Conservation (phyloP, 768 basidiomycete species). For the Auricularia sp. region DNA sequence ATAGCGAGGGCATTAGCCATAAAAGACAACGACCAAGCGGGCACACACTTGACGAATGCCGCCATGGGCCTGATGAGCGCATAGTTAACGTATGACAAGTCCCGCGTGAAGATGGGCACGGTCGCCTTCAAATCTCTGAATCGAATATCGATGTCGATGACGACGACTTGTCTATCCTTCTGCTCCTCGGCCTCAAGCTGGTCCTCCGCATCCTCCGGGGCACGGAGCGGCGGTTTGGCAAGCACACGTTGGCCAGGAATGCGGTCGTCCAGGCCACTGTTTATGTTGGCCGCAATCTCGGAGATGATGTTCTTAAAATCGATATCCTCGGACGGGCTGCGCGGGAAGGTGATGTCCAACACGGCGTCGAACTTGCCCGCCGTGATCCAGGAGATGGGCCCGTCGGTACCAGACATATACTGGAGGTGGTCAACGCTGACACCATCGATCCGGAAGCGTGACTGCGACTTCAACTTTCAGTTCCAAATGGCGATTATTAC, state of each 20-base stretch:
- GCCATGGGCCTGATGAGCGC: conserved; percentile 93
- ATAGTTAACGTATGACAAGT: conserved; percentile 85
- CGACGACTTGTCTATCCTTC: conserved; percentile 42
- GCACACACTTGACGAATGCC: conserved; percentile 88
- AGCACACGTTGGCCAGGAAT: conserved; percentile 85
- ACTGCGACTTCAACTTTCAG: conserved; percentile 34
- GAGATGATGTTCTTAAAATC: conserved; percentile 74
- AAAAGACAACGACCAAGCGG: background rate
- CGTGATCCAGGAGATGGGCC: conserved; percentile 95
- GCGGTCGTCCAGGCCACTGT: conserved; percentile 37
- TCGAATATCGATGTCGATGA: conserved; percentile 84
- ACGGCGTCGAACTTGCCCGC: conserved; percentile 96
- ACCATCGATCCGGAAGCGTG: conserved; percentile 92
- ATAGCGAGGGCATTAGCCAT: background rate
- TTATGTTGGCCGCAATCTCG: conserved; percentile 85
- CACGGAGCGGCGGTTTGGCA: conserved; percentile 75
- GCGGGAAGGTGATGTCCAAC: conserved; percentile 94
- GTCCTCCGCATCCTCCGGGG: conserved; percentile 41
- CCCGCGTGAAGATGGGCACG: conserved; percentile 83
- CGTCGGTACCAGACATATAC: conserved; percentile 66
- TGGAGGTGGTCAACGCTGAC: conserved; percentile 94
- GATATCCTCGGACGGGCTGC: conserved; percentile 57
- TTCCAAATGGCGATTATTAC: background rate
- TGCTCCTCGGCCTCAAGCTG: conserved; percentile 22
- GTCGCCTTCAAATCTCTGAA: conserved; percentile 94